phyloP scores from a whole-genome alignment of 140 eudicot species.

The Senecio squalidus region DNA sequence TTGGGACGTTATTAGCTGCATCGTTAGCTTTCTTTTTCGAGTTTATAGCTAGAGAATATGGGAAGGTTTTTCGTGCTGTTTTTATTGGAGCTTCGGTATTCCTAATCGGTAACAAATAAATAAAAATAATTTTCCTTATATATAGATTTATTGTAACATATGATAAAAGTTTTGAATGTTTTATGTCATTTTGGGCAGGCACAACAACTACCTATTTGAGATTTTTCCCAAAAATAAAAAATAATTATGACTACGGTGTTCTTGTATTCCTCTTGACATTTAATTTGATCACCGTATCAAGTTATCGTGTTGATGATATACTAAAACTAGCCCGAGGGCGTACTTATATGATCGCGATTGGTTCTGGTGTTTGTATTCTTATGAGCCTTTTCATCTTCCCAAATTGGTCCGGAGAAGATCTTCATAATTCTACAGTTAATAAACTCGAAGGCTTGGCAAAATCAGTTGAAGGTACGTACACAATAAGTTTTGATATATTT shows the following conservation, averaged over 20 bases:
- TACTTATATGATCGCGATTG: slow-evolving; percentile 62
- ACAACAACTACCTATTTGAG: slow-evolving; percentile 57
- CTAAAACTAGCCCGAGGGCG: slow-evolving; percentile 65
- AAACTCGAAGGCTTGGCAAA: slow-evolving; percentile 80
- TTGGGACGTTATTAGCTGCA: slow-evolving; percentile 88
- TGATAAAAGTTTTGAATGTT: not conserved
- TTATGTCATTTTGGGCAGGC: slow-evolving; percentile 42
- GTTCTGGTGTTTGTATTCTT: slow-evolving; percentile 71
- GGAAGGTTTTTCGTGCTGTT: slow-evolving; percentile 50
- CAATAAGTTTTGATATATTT: not conserved
- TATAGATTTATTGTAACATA: not conserved
- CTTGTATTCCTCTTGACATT: slow-evolving; percentile 85
- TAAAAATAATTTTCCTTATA: not conserved
- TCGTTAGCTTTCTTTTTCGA: slow-evolving; percentile 63
- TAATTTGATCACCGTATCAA: slow-evolving; percentile 78
- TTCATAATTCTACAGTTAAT: slow-evolving; percentile 59
- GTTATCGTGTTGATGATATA: slow-evolving; percentile 66
- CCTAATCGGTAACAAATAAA: slow-evolving; percentile 36
- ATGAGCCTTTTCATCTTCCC: slow-evolving; percentile 80
- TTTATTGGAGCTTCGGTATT: slow-evolving; percentile 73
- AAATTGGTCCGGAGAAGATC: slow-evolving; percentile 92
- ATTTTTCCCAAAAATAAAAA: slow-evolving; percentile 75
- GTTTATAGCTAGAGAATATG: slow-evolving; percentile 55
- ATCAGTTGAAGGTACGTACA: slow-evolving; percentile 59
- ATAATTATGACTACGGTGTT: slow-evolving; percentile 80